Conservation (phyloP, 495 filamentous ascomycete genomes). For the Penicilliopsis zonata region DNA sequence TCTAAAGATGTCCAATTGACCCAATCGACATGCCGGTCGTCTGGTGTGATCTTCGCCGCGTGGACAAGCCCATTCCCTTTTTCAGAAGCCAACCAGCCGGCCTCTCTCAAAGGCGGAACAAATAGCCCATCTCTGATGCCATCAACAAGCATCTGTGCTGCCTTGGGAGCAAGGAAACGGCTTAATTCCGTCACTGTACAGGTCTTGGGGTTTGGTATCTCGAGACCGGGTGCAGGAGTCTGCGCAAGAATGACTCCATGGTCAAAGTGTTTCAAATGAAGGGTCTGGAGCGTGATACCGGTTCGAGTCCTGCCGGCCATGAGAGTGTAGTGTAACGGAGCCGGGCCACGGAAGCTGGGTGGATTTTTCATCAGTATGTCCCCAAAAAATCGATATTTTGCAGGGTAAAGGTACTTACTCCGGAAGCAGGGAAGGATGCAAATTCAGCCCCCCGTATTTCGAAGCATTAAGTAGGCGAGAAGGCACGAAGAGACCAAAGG, state of each 20-base stretch:
- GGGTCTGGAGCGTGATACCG: conserved; percentile 74
- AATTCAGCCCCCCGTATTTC: conserved; percentile 79
- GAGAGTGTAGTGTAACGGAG: conserved; percentile 70
- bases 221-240: conserved; percentile 40
- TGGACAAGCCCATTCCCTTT: conserved; percentile 15
- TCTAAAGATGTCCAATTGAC: conserved; percentile 31
- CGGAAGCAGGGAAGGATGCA: conserved; percentile 90
- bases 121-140: conserved; percentile 48
- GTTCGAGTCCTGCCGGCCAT: conserved; percentile 42
- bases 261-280: conserved; percentile 67
- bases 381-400: background rate
- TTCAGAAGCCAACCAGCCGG: conserved; percentile 19
- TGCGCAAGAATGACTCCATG: conserved; percentile 62
- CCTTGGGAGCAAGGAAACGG: conserved; percentile 28
- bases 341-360: conserved; percentile 57
- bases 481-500: conserved; percentile 85
- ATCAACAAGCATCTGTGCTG: conserved; percentile 49
- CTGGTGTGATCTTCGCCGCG: conserved; percentile 40
- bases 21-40: conserved; percentile 45
- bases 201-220: conserved; percentile 30
- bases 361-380: conserved; percentile 1
- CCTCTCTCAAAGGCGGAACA: conserved; percentile 43
- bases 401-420: conserved; percentile 38
- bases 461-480: conserved; percentile 54
- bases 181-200: conserved; percentile 31